phyloP scores from a whole-genome alignment of 75 land plant genomes.

The Pinus taeda region DNA sequence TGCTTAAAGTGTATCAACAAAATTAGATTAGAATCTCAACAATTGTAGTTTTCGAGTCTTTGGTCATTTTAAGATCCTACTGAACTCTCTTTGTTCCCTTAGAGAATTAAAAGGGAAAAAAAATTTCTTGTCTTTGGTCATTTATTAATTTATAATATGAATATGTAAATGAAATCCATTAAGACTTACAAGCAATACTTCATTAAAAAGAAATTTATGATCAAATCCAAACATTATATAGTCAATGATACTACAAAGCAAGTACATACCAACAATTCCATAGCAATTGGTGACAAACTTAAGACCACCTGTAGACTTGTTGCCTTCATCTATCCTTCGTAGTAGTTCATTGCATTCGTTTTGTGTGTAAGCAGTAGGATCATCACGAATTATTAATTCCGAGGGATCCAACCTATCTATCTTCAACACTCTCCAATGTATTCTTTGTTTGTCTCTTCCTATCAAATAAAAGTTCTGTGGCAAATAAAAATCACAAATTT shows the following conservation, averaged over 20 bases:
- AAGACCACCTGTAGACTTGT: conserved; percentile 74
- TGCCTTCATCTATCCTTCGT: conserved; percentile 70
- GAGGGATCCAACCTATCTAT: conserved; percentile 62
- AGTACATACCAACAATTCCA: conserved; percentile 74
- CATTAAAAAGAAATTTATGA: not conserved
- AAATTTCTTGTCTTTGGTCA: too few species aligned
- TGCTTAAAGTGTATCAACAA: too few species aligned
- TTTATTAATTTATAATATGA: not conserved
- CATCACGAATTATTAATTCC: conserved; percentile 72
- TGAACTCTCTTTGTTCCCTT: too few species aligned
- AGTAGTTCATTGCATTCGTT: conserved; percentile 53
- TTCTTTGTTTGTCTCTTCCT: conserved; percentile 61
- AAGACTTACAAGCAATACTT: not conserved
- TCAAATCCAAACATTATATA: not conserved
- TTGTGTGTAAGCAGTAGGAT: conserved; percentile 61
- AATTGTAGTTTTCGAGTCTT: too few species aligned
- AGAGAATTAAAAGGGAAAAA: too few species aligned
- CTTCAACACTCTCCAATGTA: conserved; percentile 66
- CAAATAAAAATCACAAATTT: conserved; percentile 11
- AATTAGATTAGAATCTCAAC: too few species aligned
- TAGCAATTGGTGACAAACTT: conserved; percentile 84
- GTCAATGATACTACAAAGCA: not conserved
- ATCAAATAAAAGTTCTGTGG: conserved; percentile 79
- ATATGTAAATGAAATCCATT: not conserved
- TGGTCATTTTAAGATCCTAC: too few species aligned